Evolutionary conservation across 2,329 filamentous ascomycete genomes (phyloP), one percentile per base, ranked within the genome.

Genomic region (Ceratocystis huliohia): DNA sequence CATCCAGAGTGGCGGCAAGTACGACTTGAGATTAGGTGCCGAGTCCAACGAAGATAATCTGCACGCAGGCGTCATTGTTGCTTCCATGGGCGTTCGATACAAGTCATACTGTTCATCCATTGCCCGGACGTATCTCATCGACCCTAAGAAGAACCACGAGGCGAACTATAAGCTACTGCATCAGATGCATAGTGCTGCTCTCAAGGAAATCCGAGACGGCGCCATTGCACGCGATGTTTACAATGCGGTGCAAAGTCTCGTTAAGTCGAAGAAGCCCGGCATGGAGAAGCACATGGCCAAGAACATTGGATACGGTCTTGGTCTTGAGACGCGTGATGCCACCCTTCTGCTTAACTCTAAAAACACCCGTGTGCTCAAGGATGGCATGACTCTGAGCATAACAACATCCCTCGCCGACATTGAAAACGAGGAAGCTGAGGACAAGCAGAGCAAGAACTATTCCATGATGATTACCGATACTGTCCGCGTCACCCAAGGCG

Each of bases 101-200:
- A 94, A 94, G 77, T 95, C 91, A 0, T 99, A 99, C 76, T 92
- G 89, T 74, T 96, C 92, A 1, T 84, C 91, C 68, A 91, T 99
- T 71, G 91, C 89, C 13, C 87, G 94, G 70, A 97, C 95, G 6
- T 99, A 96, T 75, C 82, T 99, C 69, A 93, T 99, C 61, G 95
- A 97, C 72, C 95, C 95, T 17, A 96, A 94, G 78, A 97, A 96
- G 76, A 85, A 89, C 0, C 94, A 99, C 74, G 94, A 97, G 76
- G 88, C 83, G 74, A 94, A 92, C 73, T 99, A 99, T 80, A 95
- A 93, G 72, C 84, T 96, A 17, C 82, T 99, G 3, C 80, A 90
- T 65, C 84, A 85, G 64, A 85, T 97, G 13, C 93, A 97, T 75
- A 91, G 91, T 70, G 78, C 89, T n/a, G 88, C 96, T 37, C 82